Base-by-base conservation (phyloP, 768 basidiomycete species). In the Tricholoma terreum region DNA sequence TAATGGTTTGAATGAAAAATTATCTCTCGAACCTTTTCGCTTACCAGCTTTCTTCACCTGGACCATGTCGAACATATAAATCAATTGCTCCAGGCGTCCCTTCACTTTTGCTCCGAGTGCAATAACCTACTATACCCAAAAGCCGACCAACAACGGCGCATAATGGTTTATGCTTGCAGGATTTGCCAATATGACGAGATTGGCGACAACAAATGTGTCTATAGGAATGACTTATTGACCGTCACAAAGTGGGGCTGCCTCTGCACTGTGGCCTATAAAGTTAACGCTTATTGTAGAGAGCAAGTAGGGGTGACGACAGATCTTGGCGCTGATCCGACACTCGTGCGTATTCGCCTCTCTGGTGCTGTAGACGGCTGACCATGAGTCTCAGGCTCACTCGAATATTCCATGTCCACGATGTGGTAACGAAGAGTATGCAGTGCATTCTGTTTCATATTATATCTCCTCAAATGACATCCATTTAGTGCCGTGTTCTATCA, bases 41-140 rank as follows among this genome's bases (percentile, higher is more conserved):
- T 46, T 1, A 48, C 24, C 4, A 15, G n/a, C 14, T 55, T 31
- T 31, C 17, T 2, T 38, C 17, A 22, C 31, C 54, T 15, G 4
- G 17, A 46, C 46, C 46, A 21, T 14, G 6, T 17, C 5, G 6
- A 27, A 30, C 10, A 11, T 38, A 38, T 46, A 21, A 33, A 11
- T 30, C 40, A 6, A 19, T 12, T 36, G 27, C 12, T 50, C 1
- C 57, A 92, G 90, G 86, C 91, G 10, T 90, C 90, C 2, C 84
- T 96, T 27, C 86, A 91, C 63, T 96, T 96, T 73, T 96, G 94
- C 66, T 87, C 85, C 36, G 94, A 96, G 79, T 96, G 94, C 79
- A 94, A 95, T 76, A 96, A 97, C 69, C 81, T 97, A 27, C 80
- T 97, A 52, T 95, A 96, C 71, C 94, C 94, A 19, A 87, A 94